Percentiles rank a stretch among this genome's conserved stretches.
These are phyloP conservation scores for Synchytrium microbalum DNA, from an alignment of 371 early-diverging fungal species.

Conservation along the genomic window DNA sequence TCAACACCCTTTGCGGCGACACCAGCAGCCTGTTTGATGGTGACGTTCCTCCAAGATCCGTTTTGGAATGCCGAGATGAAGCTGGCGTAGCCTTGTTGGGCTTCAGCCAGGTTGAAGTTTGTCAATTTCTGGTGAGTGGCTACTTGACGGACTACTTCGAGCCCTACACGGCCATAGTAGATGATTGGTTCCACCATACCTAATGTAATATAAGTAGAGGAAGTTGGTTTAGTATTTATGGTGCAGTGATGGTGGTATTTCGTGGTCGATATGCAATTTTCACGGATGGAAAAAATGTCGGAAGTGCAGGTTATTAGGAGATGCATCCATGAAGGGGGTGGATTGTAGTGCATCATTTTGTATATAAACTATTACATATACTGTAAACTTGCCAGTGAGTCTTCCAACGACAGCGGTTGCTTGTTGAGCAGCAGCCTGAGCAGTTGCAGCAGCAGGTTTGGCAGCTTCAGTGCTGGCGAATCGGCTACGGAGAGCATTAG, in stretches of 20 bases:
- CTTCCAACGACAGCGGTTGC: neutral
- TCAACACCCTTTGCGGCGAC: constrained; percentile 31
- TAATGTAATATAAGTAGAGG: neutral
- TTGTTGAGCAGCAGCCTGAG: neutral
- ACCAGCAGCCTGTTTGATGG: constrained; percentile 28
- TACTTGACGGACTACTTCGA: constrained; percentile 35
- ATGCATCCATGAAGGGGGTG: neutral
- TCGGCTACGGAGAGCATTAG: neutral
- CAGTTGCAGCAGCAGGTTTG: neutral
- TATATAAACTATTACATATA: too few relatives aligned
- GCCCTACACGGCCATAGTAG: constrained; percentile 34
- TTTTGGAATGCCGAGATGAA: constrained; percentile 32
- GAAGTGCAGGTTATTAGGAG: neutral
- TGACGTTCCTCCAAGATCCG: constrained; percentile 48
- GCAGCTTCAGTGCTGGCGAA: neutral
- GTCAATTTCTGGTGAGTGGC: constrained; percentile 31
- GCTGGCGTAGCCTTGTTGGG: constrained; percentile 32
- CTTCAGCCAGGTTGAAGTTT: constrained; percentile 32
- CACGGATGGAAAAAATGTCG: too few relatives aligned
- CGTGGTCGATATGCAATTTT: too few relatives aligned
- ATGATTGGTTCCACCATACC: constrained; percentile 18
- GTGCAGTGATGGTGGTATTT: neutral
- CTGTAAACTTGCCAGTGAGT: neutral
- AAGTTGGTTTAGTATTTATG: neutral
- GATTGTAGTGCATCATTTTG: neutral